Conservation (phyloP, 192 early-diverging fungal genomes). For the Gamsiella multidivaricata region DNA sequence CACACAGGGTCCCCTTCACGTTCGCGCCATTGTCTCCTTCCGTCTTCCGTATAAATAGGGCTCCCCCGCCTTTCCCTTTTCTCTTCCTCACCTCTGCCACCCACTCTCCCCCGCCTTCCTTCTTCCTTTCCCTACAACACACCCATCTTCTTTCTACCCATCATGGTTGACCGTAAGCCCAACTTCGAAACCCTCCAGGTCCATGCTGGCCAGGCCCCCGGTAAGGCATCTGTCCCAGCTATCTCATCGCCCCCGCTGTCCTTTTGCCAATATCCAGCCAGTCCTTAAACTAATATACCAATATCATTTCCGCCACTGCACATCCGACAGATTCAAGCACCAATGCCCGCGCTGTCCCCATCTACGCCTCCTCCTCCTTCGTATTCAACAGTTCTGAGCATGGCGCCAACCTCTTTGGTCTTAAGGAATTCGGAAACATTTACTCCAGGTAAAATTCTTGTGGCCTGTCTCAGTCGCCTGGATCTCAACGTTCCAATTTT, state of each 20-base stretch:
- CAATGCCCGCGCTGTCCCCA: constrained; percentile 87
- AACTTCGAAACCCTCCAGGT: constrained; percentile 93
- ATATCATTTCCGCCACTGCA: too few relatives aligned
- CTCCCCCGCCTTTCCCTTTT: background rate
- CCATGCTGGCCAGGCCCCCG: constrained; percentile 80
- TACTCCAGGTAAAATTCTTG: constrained; percentile 77
- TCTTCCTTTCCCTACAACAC: background rate
- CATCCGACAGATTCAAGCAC: constrained; percentile 63
- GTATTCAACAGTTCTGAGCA: constrained; percentile 86
- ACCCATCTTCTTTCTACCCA: constrained; percentile 1
- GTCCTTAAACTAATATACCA: too few relatives aligned
- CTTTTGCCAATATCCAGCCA: too few relatives aligned
- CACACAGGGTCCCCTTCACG: too few relatives aligned
- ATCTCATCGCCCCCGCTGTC: too few relatives aligned
- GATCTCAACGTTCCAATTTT: too few relatives aligned
- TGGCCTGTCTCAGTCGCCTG: too few relatives aligned
- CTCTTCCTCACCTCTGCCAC: too few relatives aligned
- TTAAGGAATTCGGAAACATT: constrained; percentile 81
- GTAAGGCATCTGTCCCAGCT: too few relatives aligned
- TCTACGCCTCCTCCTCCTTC: constrained; percentile 90
- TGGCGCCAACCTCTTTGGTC: constrained; percentile 84
- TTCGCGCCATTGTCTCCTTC: too few relatives aligned
- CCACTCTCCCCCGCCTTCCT: background rate
- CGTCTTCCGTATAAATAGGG: constrained; percentile 2
- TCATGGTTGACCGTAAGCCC: constrained; percentile 39